A percentile compares a stretch with the other conserved stretches of the same genome.
Evolutionary conservation across 2,329 filamentous ascomycete genomes (phyloP).

Genomic region (Rutstroemia sp.): DNA sequence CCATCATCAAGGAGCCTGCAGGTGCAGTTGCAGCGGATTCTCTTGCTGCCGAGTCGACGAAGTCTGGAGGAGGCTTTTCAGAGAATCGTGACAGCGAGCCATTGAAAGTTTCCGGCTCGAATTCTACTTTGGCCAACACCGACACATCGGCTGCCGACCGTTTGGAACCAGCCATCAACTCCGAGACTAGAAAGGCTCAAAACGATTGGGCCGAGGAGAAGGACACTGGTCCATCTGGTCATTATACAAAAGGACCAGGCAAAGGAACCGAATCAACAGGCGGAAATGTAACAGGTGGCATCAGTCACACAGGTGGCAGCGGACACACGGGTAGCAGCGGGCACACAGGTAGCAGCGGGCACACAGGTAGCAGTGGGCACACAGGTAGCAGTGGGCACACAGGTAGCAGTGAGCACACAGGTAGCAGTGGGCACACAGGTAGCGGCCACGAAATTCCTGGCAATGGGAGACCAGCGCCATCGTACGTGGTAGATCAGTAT

Average conservation of each 20-base stretch:
- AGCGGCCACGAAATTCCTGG: background rate
- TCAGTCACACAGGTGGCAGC: no score
- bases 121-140: constrained; percentile 48
- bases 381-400: no score
- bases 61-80: constrained; percentile 51
- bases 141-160: constrained; percentile 45
- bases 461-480: constrained; percentile 19
- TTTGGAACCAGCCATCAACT: constrained; percentile 35
- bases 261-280: background rate
- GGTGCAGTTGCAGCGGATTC: constrained; percentile 62
- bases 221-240: constrained; percentile 14
- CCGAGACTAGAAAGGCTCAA: constrained; percentile 19
- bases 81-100: constrained; percentile 48
- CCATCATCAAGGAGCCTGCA: constrained; percentile 48
- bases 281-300: no score
- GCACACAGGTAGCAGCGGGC: no score
- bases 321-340: no score
- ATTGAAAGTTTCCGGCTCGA: constrained; percentile 40
- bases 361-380: no score
- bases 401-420: no score
- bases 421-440: no score
- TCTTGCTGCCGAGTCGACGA: constrained; percentile 66
- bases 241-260: constrained; percentile 9
- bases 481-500: constrained; percentile 23
- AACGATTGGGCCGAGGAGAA: constrained; percentile 21